phyloP scores from a whole-genome alignment of 2,329 filamentous ascomycete genomes.

The Verticillium nonalfalfae region DNA sequence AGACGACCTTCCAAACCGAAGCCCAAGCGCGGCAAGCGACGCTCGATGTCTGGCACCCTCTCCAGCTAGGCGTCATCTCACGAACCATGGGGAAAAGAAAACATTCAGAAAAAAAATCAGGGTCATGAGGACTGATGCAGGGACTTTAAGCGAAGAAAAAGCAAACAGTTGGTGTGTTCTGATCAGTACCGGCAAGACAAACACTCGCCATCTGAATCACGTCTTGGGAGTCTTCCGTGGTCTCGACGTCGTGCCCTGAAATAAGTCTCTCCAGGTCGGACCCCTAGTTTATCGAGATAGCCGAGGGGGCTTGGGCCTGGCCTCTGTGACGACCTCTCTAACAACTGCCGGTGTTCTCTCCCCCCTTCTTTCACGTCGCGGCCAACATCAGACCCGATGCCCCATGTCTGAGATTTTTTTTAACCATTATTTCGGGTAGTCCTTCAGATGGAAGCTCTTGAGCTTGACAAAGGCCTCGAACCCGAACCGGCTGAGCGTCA shows the following conservation, averaged over 20 bases:
- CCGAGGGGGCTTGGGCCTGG: background rate
- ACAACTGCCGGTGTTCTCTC: background rate
- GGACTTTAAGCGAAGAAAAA: background rate
- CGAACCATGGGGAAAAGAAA: background rate
- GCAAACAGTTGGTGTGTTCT: background rate
- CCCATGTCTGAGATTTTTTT: background rate
- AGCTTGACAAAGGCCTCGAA: slow-evolving; percentile 95
- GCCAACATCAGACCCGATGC: background rate
- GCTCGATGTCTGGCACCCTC: background rate
- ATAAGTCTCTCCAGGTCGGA: background rate
- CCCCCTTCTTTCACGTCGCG: background rate
- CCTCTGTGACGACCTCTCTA: background rate
- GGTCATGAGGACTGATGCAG: background rate
- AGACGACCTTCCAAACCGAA: background rate
- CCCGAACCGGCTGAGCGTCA: slow-evolving; percentile 82
- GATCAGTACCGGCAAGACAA: background rate
- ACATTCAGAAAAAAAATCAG: background rate
- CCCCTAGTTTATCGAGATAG: no score
- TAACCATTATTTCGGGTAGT: slow-evolving; percentile 55
- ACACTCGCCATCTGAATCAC: background rate
- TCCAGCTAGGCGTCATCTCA: background rate
- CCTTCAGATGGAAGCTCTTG: slow-evolving; percentile 93
- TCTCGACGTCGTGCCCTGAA: background rate
- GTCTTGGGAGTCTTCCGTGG: background rate
- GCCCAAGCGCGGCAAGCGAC: background rate